These are phyloP conservation scores for Fusarium sp. DNA, from an alignment of 2,329 filamentous ascomycete genomes.

Conservation along the genomic window DNA sequence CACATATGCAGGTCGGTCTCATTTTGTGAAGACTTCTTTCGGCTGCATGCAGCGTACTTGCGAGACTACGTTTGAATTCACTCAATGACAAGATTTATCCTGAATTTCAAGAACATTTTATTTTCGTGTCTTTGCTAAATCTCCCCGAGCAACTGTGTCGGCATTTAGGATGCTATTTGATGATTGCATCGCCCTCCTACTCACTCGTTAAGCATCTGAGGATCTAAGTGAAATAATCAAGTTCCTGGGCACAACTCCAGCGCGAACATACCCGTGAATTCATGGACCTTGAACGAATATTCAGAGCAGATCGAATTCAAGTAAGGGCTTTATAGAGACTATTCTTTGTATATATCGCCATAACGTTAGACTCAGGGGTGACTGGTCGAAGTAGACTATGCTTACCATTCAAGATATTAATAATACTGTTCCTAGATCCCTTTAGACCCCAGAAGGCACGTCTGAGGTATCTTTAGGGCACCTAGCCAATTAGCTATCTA, in stretches of 20 bases:
- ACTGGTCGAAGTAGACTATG: not conserved
- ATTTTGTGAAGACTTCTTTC: not conserved
- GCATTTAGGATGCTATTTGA: not conserved
- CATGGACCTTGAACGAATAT: rapidly evolving
- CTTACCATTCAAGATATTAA: not conserved
- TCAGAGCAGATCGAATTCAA: rapidly evolving
- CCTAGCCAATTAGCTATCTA: too few relatives aligned
- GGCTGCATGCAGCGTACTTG: rapidly evolving
- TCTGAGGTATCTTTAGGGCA: too few relatives aligned
- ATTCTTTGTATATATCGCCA: not conserved
- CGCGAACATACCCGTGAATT: not conserved
- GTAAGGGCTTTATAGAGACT: rapidly evolving
- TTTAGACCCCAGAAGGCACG: too few relatives aligned
- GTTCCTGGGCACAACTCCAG: too few relatives aligned
- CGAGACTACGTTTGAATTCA: not conserved
- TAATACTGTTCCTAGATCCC: not conserved
- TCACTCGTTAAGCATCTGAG: not conserved
- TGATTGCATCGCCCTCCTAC: rapidly evolving
- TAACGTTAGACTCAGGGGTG: not conserved
- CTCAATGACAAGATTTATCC: not conserved
- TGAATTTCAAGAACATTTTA: not conserved
- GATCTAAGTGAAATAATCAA: not conserved
- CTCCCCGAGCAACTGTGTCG: rapidly evolving
- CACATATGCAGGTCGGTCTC: not conserved
- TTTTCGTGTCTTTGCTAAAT: not conserved